These are phyloP conservation scores for Sistotremastrum niveocremeum DNA, from an alignment of 768 basidiomycete species.

Conservation along the genomic window DNA sequence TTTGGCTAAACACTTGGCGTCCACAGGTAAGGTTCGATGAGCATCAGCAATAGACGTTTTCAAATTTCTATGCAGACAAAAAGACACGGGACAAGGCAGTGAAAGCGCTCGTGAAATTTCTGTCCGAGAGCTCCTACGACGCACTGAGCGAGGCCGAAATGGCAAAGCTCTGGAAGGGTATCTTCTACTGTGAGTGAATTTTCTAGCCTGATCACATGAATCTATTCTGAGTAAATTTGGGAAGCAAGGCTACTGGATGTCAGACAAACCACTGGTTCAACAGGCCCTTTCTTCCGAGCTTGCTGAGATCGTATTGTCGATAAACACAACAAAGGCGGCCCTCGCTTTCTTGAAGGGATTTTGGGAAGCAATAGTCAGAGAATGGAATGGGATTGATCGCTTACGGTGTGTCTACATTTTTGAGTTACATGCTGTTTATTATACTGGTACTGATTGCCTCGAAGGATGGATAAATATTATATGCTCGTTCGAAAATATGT, in stretches of 20 bases:
- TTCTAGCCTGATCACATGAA: not conserved
- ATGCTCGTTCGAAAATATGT: constrained; percentile 85
- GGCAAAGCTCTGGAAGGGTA: constrained; percentile 92
- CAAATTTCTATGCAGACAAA: constrained; percentile 47
- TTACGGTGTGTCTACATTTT: constrained; percentile 44
- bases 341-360: constrained; percentile 77
- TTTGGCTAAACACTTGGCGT: constrained; percentile 83
- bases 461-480: constrained; percentile 93
- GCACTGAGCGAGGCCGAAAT: constrained; percentile 61
- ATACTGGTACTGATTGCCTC: not conserved
- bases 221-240: not conserved
- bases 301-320: constrained; percentile 65
- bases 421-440: constrained; percentile 4
- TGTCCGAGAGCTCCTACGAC: constrained; percentile 51
- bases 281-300: constrained; percentile 81
- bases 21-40: constrained; percentile 49
- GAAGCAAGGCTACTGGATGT: constrained; percentile 92
- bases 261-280: constrained; percentile 93
- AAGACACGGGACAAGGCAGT: constrained; percentile 85
- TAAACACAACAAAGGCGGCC: constrained; percentile 41
- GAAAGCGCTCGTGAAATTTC: constrained; percentile 61
- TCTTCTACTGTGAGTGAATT: constrained; percentile 74
- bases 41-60: constrained; percentile 1
- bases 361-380: constrained; percentile 80
- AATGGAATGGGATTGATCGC: constrained; percentile 90